Evolutionary conservation across 2,329 filamentous ascomycete species (phyloP).

Genomic region (Truncatella angustata): DNA sequence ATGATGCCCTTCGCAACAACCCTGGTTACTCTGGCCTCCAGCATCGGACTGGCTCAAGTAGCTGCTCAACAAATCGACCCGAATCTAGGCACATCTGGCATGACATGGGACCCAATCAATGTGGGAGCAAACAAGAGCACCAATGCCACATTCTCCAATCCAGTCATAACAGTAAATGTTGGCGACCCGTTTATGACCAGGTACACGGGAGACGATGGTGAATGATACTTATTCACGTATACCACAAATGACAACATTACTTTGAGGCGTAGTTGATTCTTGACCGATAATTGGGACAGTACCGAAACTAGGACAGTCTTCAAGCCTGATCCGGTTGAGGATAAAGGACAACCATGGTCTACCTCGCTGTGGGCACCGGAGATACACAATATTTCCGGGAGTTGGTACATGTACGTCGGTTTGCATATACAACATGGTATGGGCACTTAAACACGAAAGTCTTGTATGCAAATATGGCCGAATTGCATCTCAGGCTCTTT

Average conservation of each 20-base stretch:
- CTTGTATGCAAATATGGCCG: no score
- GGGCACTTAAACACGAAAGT: no score
- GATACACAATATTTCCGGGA: conserved; percentile 33
- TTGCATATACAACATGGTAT: neutral
- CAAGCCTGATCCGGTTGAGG: conserved; percentile 27
- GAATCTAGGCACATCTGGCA: conserved; percentile 25
- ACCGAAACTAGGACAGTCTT: conserved; percentile 35
- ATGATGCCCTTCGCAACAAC: neutral
- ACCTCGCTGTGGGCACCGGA: conserved; percentile 35
- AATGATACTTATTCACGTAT: conserved; percentile 40
- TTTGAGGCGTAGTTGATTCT: conserved; percentile 31
- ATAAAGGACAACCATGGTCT: conserved; percentile 28
- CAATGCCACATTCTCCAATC: conserved; percentile 37
- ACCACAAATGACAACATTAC: conserved; percentile 38
- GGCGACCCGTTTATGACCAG: conserved; percentile 39
- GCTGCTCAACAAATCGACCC: conserved; percentile 29
- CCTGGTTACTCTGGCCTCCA: conserved; percentile 12
- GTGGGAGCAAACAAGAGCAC: conserved; percentile 34
- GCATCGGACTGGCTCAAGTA: conserved; percentile 12
- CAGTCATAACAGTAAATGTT: conserved; percentile 35
- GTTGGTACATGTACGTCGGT: conserved; percentile 7
- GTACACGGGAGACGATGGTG: conserved; percentile 26
- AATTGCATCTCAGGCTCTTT: neutral
- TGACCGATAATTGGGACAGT: conserved; percentile 40
- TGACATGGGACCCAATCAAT: conserved; percentile 26